Evolutionary conservation across 306 rosid species (phyloP).

Genomic region (Carpinus fangiana): DNA sequence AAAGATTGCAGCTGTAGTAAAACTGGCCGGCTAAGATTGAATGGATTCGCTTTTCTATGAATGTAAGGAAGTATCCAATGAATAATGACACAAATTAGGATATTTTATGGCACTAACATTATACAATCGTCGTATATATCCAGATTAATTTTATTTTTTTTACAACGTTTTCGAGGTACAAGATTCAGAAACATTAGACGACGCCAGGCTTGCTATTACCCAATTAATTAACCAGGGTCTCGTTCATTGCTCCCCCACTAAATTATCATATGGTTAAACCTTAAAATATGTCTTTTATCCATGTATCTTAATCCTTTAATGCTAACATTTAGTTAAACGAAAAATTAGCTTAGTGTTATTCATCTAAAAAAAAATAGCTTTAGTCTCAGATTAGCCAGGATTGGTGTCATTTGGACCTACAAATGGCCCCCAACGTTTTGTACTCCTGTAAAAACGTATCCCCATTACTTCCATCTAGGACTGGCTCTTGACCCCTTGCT

Average conservation of each 20-base stretch:
- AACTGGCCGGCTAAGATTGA: no score
- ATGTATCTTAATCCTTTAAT: neutral
- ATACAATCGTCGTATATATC: neutral
- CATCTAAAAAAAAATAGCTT: no score
- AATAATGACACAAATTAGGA: neutral
- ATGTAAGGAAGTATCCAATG: neutral
- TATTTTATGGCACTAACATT: neutral
- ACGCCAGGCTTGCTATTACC: neutral
- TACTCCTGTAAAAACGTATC: neutral
- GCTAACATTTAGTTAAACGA: neutral
- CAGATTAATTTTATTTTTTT: neutral
- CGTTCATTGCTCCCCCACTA: neutral
- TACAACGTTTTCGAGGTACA: neutral
- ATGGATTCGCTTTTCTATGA: neutral
- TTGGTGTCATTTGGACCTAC: neutral
- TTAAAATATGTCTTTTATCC: neutral
- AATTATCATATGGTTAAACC: neutral
- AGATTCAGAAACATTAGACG: neutral
- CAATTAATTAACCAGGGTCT: neutral
- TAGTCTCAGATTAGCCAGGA: neutral
- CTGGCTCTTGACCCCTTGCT: neutral
- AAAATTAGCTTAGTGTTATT: neutral
- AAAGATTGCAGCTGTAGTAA: no score
- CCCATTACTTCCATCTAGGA: neutral
- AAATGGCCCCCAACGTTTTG: neutral